Evolutionary conservation across 2,329 filamentous ascomycete genomes (phyloP).

Genomic region (Pseudodiploospora longispora): DNA sequence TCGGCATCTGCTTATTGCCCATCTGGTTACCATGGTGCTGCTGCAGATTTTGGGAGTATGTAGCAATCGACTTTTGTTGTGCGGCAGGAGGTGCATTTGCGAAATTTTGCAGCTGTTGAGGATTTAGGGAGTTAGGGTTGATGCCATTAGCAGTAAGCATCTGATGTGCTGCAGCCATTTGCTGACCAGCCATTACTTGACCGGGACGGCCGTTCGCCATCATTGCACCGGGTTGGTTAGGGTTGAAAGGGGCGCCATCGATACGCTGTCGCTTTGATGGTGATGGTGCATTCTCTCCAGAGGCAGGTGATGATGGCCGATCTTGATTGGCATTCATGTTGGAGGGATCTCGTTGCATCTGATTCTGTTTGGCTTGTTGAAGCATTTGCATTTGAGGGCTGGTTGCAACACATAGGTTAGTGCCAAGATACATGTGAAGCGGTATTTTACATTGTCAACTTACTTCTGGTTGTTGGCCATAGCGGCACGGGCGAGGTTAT

Average conservation of each 20-base stretch:
- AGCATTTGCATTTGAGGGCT: slow-evolving; percentile 67
- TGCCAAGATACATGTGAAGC: not conserved
- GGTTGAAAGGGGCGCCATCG: slow-evolving; percentile 62
- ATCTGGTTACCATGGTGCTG: slow-evolving; percentile 76
- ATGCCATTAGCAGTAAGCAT: slow-evolving; percentile 63
- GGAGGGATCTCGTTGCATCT: slow-evolving; percentile 83
- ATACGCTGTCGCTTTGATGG: slow-evolving; percentile 85
- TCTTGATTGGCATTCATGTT: slow-evolving; percentile 78
- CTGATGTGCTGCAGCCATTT: slow-evolving; percentile 53
- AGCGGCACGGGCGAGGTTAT: slow-evolving; percentile 61
- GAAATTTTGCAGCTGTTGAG: slow-evolving; percentile 65
- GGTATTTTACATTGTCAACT: slow-evolving; percentile 23
- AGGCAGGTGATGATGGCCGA: slow-evolving; percentile 72
- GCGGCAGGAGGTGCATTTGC: slow-evolving; percentile 47
- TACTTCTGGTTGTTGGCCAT: slow-evolving; percentile 74
- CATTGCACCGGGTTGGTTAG: slow-evolving; percentile 56
- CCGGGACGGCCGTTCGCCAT: slow-evolving; percentile 65
- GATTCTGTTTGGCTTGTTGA: slow-evolving; percentile 62
- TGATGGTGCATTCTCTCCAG: slow-evolving; percentile 81
- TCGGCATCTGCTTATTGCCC: slow-evolving; percentile 72
- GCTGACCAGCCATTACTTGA: slow-evolving; percentile 65
- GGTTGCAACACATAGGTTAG: not conserved
- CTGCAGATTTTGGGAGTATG: slow-evolving; percentile 77
- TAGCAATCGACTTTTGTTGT: slow-evolving; percentile 77
- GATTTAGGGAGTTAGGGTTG: slow-evolving; percentile 63